These are phyloP conservation scores for Fusarium avenaceum DNA, from an alignment of 2,329 filamentous ascomycete species.

Conservation along the genomic window DNA sequence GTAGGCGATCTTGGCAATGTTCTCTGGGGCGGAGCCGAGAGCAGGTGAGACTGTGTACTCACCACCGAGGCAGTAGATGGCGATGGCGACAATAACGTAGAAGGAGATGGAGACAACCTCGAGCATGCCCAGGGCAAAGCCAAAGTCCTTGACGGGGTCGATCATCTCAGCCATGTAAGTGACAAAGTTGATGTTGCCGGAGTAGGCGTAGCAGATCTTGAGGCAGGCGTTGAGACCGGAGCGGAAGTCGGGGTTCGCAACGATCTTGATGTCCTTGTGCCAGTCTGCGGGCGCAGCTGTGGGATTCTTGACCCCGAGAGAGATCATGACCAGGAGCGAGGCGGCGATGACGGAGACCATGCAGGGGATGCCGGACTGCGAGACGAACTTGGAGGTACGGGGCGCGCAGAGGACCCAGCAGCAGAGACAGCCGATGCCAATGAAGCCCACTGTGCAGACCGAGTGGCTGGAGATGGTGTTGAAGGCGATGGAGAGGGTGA, in stretches of 20 bases:
- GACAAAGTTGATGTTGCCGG: constrained; percentile 56
- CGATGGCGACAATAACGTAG: constrained; percentile 47
- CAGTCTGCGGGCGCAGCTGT: constrained; percentile 48
- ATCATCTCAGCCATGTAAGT: constrained; percentile 55
- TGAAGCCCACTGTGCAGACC: constrained; percentile 76
- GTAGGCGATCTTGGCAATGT: constrained; percentile 50
- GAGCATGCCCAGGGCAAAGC: constrained; percentile 45
- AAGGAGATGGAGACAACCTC: constrained; percentile 47
- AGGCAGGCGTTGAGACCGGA: constrained; percentile 53
- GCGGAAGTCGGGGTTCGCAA: constrained; percentile 51
- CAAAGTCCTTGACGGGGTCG: constrained; percentile 53
- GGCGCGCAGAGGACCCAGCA: constrained; percentile 75
- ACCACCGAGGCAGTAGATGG: constrained; percentile 49
- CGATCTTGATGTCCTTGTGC: constrained; percentile 50
- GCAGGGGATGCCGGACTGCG: constrained; percentile 51
- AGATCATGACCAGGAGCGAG: constrained; percentile 56
- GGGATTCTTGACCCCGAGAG: constrained; percentile 52
- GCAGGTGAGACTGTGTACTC: constrained; percentile 49
- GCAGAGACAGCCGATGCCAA: constrained; percentile 71
- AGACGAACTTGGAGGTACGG: constrained; percentile 69
- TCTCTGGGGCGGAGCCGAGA: constrained; percentile 45
- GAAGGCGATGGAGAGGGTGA: constrained; percentile 75
- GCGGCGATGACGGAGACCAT: constrained; percentile 54
- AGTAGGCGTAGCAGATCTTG: constrained; percentile 55
- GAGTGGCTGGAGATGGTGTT: constrained; percentile 75